Evolutionary conservation across 192 early-diverging fungal species (phyloP), one percentile per base, ranked within the genome.

Genomic region (Podochytrium sp.): DNA sequence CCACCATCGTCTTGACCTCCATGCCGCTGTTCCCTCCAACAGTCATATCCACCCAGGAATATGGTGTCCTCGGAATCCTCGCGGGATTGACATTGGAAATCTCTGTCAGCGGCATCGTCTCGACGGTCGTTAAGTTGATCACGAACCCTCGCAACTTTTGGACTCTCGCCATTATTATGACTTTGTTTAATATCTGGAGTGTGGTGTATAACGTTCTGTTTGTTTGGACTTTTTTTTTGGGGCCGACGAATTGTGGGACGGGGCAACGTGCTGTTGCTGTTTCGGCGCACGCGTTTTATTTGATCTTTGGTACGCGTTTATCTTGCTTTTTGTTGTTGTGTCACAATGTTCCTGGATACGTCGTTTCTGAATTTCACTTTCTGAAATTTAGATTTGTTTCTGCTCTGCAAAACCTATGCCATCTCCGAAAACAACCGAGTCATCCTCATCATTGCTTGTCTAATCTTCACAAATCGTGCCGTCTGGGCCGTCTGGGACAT

Each of bases 51-150:
- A 55, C 52, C 16, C 52, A 55, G 30, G 23, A 55, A 20, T 55
- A 23, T 23, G 52, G 23, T 29, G 52, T 55, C 10, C 20, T 55
- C 23, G 52, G 52, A 25, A 55, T 55, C 52, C 52, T 55, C 58
- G 23, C 35, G 12, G 58, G 58, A 16, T 34, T 60, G 29, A 60
- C 58, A 35, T 35, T 60, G 29, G 58, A 60, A 35, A 60, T 60
- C 23, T 32, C 58, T 14, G 6, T 60, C 12, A 14, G 29, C 12
- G 58, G 58, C 30, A 4, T 60, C 3, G 37, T 60, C 12, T 18
- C 5, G 3, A 38, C 58, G 12, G 58, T 34, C 34, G 58, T 38
- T 14, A 12, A 30, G 14, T 16, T 37, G 4, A 20, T 60, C 34
- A 60, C 30, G 30, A 30, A 29, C 7, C 12, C 52, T 27, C 5